Base-by-base conservation (phyloP, 805 yeast genomes). In the Cyberlindnera sargentensis region DNA sequence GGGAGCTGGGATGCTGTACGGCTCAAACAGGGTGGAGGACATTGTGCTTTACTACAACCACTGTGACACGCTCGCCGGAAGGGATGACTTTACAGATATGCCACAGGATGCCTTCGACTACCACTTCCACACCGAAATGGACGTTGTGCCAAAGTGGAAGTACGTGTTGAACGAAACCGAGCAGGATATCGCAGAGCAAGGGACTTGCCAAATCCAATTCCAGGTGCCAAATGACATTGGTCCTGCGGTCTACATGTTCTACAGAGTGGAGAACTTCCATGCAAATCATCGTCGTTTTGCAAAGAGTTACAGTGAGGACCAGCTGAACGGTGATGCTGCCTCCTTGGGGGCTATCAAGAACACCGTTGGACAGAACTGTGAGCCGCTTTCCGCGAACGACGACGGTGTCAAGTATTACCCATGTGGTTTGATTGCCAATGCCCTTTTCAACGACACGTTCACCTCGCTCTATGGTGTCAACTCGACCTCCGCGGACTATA, bases 211-310 rank as follows among this genome's bases (percentile, higher is more conserved):
- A n/a, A 60, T 91, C 39, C 78, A 82, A 57, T 90, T 91, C 65
- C 73, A 76, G 28, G 66, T 86, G 24, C 95, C 96, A 15, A 68
- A 68, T 39, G 82, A 79, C 44, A 73, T 93, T 60, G 75, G 80
- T 30, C 78, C 85, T 4, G 90, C 95, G 3, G 70, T 89, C 10
- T 88, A 71, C 57, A 57, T 88, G 52, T 86, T 86, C 64, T 91
- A 91, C 68, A 76, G 81, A 55, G 66, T 91, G 54, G 89, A 96
- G 43, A 88, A 88, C 59, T 93, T 91, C 63, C 85, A 77, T 63
- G 96, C 95, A 55, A 91, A 91, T 63, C 99, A 91, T 66, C 80
- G 99, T 56, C 86, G 95, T 56, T 93, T 85, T 61, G 98, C 91
- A 33, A 78, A 80, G 51, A 84, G 95, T 25, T 88, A 79, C 62